Evolutionary conservation across 2,329 filamentous ascomycete species (phyloP), one percentile per base, ranked within the genome.

Genomic region (Albifimbria verrucaria): DNA sequence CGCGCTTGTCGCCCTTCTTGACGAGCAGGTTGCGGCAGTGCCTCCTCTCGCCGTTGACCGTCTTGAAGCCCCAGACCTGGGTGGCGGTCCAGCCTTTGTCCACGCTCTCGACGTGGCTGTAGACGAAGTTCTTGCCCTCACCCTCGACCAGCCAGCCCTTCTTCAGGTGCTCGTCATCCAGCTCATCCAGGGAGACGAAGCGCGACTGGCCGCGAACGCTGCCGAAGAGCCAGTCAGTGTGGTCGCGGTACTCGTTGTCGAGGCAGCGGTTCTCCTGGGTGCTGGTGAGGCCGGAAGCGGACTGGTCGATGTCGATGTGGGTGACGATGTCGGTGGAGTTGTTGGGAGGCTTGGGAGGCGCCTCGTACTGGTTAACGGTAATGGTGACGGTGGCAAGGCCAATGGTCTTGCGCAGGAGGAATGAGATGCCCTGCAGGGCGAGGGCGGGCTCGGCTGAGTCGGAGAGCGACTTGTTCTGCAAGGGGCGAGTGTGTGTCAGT

Each of bases 171-270:
- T 76, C 81, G 62, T 86, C 82, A n/a, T 74, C 68, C 36, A 83
- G 68, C 18, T 79, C 77, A 18, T 71, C 75, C 20, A 72, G 65
- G 11, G 62, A 65, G 54, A 82, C 59, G 66, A 79, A 85, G 45
- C 75, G 71, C 43, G 79, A 82, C 55, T 77, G 78, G 53, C 88
- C 89, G 49, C 76, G 75, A 57, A 94, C 80, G 52, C 72, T 74
- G 54, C 92, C 92, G 68, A 95, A 96, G 59, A 96, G 81, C 77
- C 85, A 86, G 76, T 96, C 91, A 22, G 74, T 75, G 75, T 92
- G 89, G 57, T 82, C 80, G 61, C 87, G 85, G 60, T 61, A 69
- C 51, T 60, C 61, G 67, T 70, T 65, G 73, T 85, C 81, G 50
- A 81, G 62, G 65, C 75, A 79, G 54, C 82, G 81, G 58, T 70